A percentile compares a stretch with the other conserved stretches of the same genome.
Conservation (phyloP, 2,329 filamentous ascomycete genomes). For the Pestalotiopsis sp. region DNA sequence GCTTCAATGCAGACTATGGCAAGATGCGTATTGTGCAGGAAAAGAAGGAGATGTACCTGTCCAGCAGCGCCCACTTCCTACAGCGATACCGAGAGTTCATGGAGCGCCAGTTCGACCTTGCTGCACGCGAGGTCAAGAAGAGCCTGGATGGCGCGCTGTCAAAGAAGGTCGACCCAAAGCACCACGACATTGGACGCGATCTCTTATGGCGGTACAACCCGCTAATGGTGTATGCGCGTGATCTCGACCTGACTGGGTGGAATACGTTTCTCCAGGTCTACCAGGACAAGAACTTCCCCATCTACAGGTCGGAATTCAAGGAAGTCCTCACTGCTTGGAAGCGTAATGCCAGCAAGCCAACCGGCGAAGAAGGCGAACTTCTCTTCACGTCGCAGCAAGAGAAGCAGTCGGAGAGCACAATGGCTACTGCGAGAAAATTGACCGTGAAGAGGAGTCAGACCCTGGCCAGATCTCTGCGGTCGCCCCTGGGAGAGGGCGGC, state of each 20-base stretch:
- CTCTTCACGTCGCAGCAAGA: conserved; percentile 85
- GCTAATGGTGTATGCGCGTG: conserved; percentile 83
- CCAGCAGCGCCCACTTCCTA: conserved; percentile 76
- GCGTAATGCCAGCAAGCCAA: conserved; percentile 72
- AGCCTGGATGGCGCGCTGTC: conserved; percentile 61
- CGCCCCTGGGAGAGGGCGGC: conserved; percentile 63
- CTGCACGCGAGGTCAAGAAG: conserved; percentile 70
- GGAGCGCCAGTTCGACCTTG: conserved; percentile 75
- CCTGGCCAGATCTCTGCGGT: conserved; percentile 71
- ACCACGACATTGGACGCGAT: conserved; percentile 72
- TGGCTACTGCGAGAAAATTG: conserved; percentile 80
- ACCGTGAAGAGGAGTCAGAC: conserved; percentile 95
- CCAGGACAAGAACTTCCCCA: conserved; percentile 70
- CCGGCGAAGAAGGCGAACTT: conserved; percentile 77
- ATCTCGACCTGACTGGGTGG: conserved; percentile 83
- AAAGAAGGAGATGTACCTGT: conserved; percentile 86
- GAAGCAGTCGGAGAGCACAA: conserved; percentile 78
- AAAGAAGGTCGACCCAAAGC: conserved; percentile 69
- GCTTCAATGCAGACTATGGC: conserved; percentile 73
- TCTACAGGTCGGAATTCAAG: conserved; percentile 83
- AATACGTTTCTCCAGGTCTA: conserved; percentile 78
- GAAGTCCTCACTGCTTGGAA: conserved; percentile 80
- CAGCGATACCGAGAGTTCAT: conserved; percentile 81
- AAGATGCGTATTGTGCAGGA: conserved; percentile 94
- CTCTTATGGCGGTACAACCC: conserved; percentile 87